Percentiles rank a stretch among this genome's conserved stretches.
These are phyloP conservation scores for Hypericum androsaemum DNA, from an alignment of 345 rosid species.

Conservation along the genomic window DNA sequence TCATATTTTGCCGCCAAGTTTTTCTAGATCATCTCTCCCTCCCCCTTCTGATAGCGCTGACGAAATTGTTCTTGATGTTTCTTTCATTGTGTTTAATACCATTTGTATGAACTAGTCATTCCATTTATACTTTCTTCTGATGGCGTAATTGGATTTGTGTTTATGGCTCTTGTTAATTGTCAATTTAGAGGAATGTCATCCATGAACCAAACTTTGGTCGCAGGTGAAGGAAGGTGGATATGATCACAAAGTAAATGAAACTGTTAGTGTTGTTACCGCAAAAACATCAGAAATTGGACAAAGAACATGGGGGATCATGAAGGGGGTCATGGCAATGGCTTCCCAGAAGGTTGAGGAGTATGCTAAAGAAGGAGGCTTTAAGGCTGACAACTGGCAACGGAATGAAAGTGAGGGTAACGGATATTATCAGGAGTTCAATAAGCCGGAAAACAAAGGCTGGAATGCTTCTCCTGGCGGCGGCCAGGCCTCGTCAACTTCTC, in stretches of 20 bases:
- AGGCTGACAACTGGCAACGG: constrained; percentile 44
- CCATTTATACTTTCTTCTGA: too few species aligned
- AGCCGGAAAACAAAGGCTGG: constrained; percentile 45
- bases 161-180: too few species aligned
- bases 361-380: constrained; percentile 62
- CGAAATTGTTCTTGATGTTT: too few species aligned
- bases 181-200: neutral
- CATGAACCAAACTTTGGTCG: constrained; percentile 11
- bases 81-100: too few species aligned
- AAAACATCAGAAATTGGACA: constrained; percentile 91
- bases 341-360: constrained; percentile 82
- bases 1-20: too few species aligned
- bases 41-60: too few species aligned
- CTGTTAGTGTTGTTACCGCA: constrained; percentile 71
- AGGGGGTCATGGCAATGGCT: constrained; percentile 88
- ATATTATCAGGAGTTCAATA: constrained; percentile 41
- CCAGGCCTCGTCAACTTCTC: constrained; percentile 45
- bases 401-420: constrained; percentile 52
- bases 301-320: constrained; percentile 96
- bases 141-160: too few species aligned
- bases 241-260: constrained; percentile 82
- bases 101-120: too few species aligned
- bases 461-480: constrained; percentile 49
- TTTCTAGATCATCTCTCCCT: too few species aligned
- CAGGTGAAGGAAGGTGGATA: constrained; percentile 93